Evolutionary conservation across 2,329 filamentous ascomycete genomes (phyloP), one percentile per base, ranked within the genome.

Genomic region (Claviceps purpurea): DNA sequence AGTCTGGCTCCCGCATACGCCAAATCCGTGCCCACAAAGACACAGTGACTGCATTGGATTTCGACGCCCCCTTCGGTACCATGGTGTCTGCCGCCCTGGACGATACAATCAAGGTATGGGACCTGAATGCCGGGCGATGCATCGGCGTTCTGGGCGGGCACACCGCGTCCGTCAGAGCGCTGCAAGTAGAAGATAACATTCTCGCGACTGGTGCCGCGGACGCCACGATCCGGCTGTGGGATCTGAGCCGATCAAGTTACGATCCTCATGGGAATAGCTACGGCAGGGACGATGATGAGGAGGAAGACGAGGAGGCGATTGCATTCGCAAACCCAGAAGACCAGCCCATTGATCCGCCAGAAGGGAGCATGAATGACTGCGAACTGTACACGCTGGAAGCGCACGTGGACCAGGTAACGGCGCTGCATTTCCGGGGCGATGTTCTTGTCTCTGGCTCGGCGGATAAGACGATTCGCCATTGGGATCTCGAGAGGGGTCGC

Each of bases 401-500:
- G 0, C 93, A 98, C 62, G 83, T 98, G 26, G 91, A 89, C 57
- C 91, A 96, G 71, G 85, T 98, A 57, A 97, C 93, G 13, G 91
- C 93, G 7, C 75, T 98, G 24, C 85, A 97, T 69, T 95, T 98
- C 70, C 79, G 83, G 54, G 87, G 87, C 52, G 84, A 95, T 59
- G 89, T 88, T 0, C 77, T 98, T 16, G 89, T 98, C 37, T 98
- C 93, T 2, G 93, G 93, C 13, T 97, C 91, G 7, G 86, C 93
- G 0, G 93, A 98, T 71, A 98, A 98, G 75, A 98, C 93, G 1
- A 74, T 98, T 52, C 84, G 93, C 45, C 93, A 98, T 67, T 98
- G 93, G 93, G 93, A 98, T 72, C 76, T 98, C 49, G 87, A 91
- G 61, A 96, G 90, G 66, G 93, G 93, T n/a, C 85, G 93, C 48